Evolutionary conservation across 345 rosid genomes (phyloP), one percentile per base, ranked within the genome.

Genomic region (Bruguiera gymnorhiza): DNA sequence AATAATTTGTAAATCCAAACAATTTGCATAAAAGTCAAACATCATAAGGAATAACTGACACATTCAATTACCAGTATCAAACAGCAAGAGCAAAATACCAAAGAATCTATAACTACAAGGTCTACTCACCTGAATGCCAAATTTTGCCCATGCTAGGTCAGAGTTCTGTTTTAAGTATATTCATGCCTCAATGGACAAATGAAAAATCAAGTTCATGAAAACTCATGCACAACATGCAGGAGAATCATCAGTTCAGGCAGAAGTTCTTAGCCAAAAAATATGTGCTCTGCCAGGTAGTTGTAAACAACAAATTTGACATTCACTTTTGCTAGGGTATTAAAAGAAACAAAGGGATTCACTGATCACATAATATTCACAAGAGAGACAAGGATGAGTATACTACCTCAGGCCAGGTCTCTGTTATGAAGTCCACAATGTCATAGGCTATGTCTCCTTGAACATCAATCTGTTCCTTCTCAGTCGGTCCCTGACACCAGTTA

Each of bases 391-490:
- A 66, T 50, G 32, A 63, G 55, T 43, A 65, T 48, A 37, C 74
- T 68, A 74, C 78, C 68, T 74, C 78, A 43, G 78, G 78, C 73
- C 78, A 74, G 27, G 73, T 74, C 4, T 74, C 73, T 30, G 69
- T 74, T 24, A 74, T 19, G 23, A 74, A 74, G 51, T 74, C 53
- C 53, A 62, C 65, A 18, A 26, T 23, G 27, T 55, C 26, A 55
- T 86, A 87, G 32, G 93, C 73, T 23, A 55, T 55, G 59, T 55
- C 59, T 19, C 59, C 23, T 55, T 55, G 26, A 55, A 55, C 59
- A 55, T 94, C 98, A 69, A 94, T 91, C 64, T 94, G 98, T 73
- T 94, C 98, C 84, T 91, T 94, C 21, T 94, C 98, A 66, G 97
- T 94, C 37, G 97, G 98, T 60, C 97, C 98, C 98, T 94, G 74